Evolutionary conservation across 2,329 filamentous ascomycete genomes (phyloP), one percentile per base, ranked within the genome.

Genomic region (Clonostachys byssicola): DNA sequence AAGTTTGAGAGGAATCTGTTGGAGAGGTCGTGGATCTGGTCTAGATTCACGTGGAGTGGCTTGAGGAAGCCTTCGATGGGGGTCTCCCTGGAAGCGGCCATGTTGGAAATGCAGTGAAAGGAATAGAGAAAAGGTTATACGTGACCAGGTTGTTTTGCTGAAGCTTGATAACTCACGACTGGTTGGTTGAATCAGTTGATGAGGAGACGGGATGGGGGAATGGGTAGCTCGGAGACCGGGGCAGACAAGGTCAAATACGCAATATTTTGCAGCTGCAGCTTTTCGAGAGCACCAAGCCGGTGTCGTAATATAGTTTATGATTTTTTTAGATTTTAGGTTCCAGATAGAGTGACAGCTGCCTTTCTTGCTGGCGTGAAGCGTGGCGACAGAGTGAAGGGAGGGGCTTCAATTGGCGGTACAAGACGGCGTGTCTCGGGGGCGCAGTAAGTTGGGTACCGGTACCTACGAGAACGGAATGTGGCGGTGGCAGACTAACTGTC

Each of bases 11-110:
- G 62, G 40, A 85, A 71, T 43, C 68, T 68, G 36, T 59, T 63
- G 6, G 80, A 74, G 43, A 85, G 67, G 30, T 60, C 55, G 50
- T 74, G 61, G 35, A 77, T 67, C 43, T 64, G 74, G 2, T 66
- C 56, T 20, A 67, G 55, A 55, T 81, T 70, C 50, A 83, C 65
- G 18, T 59, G 61, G 16, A 84, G 65, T 17, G 79, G 78, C 48
- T 60, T 56, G 49, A 84, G 62, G 56, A 83, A 83, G 35, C 70
- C 65, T 39, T 68, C 53, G 38, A 68, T 57, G 6, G 16, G 14
- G 23, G 23, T 30, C 23, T 30, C 23, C 23, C 23, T 30, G 23
- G 23, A 30, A 30, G 23, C 23, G 9, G 23, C 23, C 23, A 30
- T 30, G 23, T 30, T 30, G 23, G 23, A 30, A 30, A 30, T 30